Evolutionary conservation across 441 rosid genomes (phyloP).

Genomic region (Eruca vesicaria): DNA sequence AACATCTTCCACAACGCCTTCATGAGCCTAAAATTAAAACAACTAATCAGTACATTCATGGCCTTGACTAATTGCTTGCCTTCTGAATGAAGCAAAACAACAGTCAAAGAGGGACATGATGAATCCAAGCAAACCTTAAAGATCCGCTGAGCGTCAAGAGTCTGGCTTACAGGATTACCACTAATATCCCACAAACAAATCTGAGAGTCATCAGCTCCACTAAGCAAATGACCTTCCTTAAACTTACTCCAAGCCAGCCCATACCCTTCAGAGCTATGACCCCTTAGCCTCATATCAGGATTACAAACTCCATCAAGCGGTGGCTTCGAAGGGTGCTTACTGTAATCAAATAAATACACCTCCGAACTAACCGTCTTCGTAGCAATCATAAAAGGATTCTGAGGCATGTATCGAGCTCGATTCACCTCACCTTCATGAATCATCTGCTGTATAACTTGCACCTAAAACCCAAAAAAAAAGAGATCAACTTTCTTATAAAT

Average conservation of each 20-base stretch:
- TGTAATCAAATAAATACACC: background rate
- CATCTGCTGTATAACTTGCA: constrained; percentile 92
- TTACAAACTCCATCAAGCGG: background rate
- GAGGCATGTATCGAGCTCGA: constrained; percentile 88
- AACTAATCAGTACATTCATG: background rate
- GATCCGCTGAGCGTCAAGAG: background rate
- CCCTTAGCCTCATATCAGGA: background rate
- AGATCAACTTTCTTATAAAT: background rate
- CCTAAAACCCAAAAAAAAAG: constrained; percentile 38
- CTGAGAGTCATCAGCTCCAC: background rate
- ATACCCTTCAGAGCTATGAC: background rate
- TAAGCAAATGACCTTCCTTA: background rate
- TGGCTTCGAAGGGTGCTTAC: background rate
- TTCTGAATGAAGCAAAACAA: background rate
- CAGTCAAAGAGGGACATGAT: constrained; percentile 28
- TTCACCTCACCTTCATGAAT: constrained; percentile 96
- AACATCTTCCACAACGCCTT: background rate
- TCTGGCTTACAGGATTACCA: background rate
- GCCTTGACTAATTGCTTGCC: no score
- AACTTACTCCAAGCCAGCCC: background rate
- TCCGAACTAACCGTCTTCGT: background rate
- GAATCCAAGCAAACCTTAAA: background rate
- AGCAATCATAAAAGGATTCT: background rate
- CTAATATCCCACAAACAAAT: background rate
- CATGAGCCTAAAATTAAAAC: background rate